phyloP scores from a whole-genome alignment of 441 rosid genomes.

The Euphorbia corollata region DNA sequence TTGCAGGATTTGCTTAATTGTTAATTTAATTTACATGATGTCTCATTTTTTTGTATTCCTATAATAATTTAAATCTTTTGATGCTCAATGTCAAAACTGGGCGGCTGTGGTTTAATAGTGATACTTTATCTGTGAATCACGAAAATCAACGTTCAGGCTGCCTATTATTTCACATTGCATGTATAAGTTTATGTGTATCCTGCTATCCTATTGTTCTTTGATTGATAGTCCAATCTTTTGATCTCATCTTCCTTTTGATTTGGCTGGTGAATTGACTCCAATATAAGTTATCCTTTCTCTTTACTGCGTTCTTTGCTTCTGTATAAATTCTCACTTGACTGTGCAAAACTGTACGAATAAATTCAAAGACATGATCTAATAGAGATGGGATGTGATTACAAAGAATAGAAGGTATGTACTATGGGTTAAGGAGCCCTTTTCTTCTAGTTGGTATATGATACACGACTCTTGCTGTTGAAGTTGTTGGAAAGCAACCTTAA shows the following conservation, averaged over 20 bases:
- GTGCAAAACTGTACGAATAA: not conserved
- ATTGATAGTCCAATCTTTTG: not conserved
- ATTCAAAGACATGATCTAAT: not conserved
- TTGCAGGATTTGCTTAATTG: not conserved
- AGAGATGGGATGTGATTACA: not conserved
- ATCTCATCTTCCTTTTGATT: not conserved
- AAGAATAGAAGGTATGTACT: not conserved
- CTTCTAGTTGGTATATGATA: not conserved
- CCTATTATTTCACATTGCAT: not conserved
- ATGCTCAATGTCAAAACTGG: not conserved
- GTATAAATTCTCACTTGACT: not conserved
- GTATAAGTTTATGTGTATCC: not conserved
- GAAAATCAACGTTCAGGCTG: not conserved
- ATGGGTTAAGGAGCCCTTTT: not conserved
- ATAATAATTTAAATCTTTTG: not conserved
- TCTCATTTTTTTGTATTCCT: not conserved
- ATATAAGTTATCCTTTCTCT: not conserved
- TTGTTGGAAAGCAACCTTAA: not conserved
- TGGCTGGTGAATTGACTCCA: not conserved
- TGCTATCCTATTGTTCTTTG: not conserved
- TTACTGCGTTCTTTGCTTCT: not conserved
- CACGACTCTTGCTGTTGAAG: not conserved
- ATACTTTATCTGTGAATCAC: not conserved
- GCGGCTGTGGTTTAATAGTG: not conserved
- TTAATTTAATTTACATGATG: not conserved